Base-by-base conservation (phyloP, 768 basidiomycete species). In the Boletus rubropictus region DNA sequence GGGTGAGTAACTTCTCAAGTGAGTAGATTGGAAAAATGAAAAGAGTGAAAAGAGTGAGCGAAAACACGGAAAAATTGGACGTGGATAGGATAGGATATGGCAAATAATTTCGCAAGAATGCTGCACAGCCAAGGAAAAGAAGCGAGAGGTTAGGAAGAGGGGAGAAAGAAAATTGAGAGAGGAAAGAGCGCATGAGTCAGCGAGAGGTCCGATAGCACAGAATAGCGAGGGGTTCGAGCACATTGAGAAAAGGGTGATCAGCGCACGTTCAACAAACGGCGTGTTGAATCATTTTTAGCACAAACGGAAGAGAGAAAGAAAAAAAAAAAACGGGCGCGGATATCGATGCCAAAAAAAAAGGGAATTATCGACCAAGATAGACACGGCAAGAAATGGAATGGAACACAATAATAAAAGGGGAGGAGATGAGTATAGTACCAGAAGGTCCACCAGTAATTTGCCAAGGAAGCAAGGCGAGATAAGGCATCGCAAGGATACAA, bases 331-430 rank as follows among this genome's bases (percentile, higher is more conserved):
- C 3, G 25, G 15, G 32, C 42, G 11, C 17, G 15, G 33, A 53
- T 38, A 43, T 48, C 22, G 36, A 42, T 46, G 49, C 39, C 25
- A 51, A 48, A 40, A 42, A 51, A 39, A 28, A 45, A 33, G 17
- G n/a, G 29, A 24, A 25, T n/a, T 20, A 15, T 29, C 7, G 50
- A 44, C 24, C 59, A 53, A 53, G 49, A 47, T 21, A 29, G 17
- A 36, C n/a, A 44, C 27, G 5, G 42, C 48, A 60, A 64, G 48
- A 51, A 48, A 44, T 15, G 37, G 50, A 37, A 51, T 38, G 33
- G 36, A 47, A 21, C 31, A 33, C 4, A 24, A 39, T 17, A 44
- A 52, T 49, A 36, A 45, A 38, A 25, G n/a, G 10, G 18, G 18
- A 25, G 10, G 22, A 43, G 31, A 42, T 3, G 45, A 38, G 24